Conservation (phyloP, 495 filamentous ascomycete species). For the Rusavskia elegans region DNA sequence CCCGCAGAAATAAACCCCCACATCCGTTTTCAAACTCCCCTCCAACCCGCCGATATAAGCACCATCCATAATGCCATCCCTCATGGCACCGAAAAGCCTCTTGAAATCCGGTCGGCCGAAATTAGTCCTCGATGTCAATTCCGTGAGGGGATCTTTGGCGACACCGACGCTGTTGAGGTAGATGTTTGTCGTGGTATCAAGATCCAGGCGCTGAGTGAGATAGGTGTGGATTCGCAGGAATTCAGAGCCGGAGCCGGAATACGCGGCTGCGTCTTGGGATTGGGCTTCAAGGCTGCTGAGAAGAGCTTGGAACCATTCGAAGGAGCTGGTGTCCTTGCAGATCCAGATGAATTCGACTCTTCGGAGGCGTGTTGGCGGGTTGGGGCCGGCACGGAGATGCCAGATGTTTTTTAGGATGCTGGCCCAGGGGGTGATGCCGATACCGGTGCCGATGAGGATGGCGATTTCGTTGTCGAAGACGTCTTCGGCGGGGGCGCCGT, state of each 20-base stretch:
- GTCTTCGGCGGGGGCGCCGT: constrained; percentile 91
- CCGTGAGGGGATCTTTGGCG: constrained; percentile 77
- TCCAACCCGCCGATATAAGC: constrained; percentile 75
- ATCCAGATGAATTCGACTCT: constrained; percentile 99
- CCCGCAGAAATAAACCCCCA: constrained; percentile 97
- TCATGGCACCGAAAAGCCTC: constrained; percentile 69
- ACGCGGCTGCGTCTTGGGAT: constrained; percentile 46
- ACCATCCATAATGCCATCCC: constrained; percentile 68
- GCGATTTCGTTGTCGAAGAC: constrained; percentile 98
- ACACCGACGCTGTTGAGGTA: constrained; percentile 87
- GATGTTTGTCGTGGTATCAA: constrained; percentile 88
- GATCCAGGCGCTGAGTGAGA: constrained; percentile 82
- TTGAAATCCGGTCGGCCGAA: constrained; percentile 89
- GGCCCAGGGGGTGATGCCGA: constrained; percentile 96
- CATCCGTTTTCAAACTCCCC: constrained; percentile 54
- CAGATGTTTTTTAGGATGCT: constrained; percentile 97
- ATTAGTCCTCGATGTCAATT: constrained; percentile 78
- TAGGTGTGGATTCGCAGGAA: constrained; percentile 98
- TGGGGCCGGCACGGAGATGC: constrained; percentile 74
- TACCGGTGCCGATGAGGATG: constrained; percentile 90
- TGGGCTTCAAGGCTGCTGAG: constrained; percentile 86
- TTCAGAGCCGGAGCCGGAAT: constrained; percentile 51
- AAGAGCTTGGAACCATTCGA: constrained; percentile 97
- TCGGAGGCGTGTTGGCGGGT: constrained; percentile 72
- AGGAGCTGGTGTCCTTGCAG: constrained; percentile 87